Percentiles rank a stretch among this genome's conserved stretches.
Evolutionary conservation across 495 filamentous ascomycete genomes (phyloP).

Genomic region (Penicillium parvum): DNA sequence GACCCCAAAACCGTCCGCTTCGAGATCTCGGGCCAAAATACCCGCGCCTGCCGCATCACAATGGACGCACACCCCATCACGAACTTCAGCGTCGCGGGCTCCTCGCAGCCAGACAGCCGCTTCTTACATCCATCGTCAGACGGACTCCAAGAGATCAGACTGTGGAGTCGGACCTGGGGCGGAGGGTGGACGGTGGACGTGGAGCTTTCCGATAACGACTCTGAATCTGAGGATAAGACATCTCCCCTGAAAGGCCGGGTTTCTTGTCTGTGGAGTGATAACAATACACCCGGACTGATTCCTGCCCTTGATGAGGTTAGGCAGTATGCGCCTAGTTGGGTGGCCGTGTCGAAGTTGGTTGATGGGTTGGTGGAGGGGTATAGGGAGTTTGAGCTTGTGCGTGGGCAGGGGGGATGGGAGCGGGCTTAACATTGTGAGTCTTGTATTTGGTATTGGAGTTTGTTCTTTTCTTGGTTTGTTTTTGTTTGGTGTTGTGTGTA

Average conservation of each 20-base stretch:
- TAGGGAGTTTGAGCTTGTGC: constrained; percentile 49
- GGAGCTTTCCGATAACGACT: constrained; percentile 50
- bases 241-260: constrained; percentile 60
- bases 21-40: constrained; percentile 59
- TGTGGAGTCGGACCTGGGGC: constrained; percentile 75
- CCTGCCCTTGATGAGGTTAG: constrained; percentile 81
- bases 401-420: constrained; percentile 1
- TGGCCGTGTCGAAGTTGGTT: constrained; percentile 63
- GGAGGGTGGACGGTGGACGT: constrained; percentile 73
- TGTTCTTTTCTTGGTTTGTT: no score
- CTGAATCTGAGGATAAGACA: constrained; percentile 21
- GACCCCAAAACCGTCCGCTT: constrained; percentile 43
- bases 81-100: constrained; percentile 56
- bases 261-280: constrained; percentile 86
- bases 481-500: no score
- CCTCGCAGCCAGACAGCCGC: constrained; percentile 43
- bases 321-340: constrained; percentile 75
- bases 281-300: constrained; percentile 64
- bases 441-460: no score
- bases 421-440: no score
- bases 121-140: constrained; percentile 52
- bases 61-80: constrained; percentile 49
- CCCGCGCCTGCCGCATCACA: constrained; percentile 56
- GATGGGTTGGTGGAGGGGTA: constrained; percentile 81
- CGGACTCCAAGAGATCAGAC: constrained; percentile 52